These are phyloP conservation scores for Diaporthe ampelina DNA, from an alignment of 2,329 filamentous ascomycete genomes.

Conservation along the genomic window DNA sequence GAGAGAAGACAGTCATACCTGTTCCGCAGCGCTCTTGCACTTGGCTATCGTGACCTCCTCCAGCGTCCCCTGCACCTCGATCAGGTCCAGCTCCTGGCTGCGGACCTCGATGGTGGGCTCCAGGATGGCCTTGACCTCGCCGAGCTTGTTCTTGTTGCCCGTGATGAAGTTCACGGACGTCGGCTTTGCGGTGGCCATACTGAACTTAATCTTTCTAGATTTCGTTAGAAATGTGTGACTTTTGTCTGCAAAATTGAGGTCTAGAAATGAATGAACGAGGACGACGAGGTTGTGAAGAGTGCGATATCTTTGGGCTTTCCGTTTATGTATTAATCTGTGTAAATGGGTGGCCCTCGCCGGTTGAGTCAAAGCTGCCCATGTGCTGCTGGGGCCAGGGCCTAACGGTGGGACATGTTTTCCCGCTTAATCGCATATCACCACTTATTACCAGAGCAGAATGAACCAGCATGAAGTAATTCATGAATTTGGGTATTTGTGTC, in stretches of 20 bases:
- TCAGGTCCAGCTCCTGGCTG: slow-evolving; percentile 82
- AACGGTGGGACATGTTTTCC: background rate
- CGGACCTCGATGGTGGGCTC: slow-evolving; percentile 79
- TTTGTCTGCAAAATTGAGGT: background rate
- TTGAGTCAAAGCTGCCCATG: slow-evolving; percentile 19
- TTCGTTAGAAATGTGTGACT: background rate
- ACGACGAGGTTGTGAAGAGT: background rate
- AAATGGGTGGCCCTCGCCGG: background rate
- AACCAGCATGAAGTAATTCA: background rate
- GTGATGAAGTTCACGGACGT: slow-evolving; percentile 88
- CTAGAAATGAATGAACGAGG: background rate
- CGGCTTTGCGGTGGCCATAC: slow-evolving; percentile 63
- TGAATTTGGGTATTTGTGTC: background rate
- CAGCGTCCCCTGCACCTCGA: slow-evolving; percentile 92
- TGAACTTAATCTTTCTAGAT: slow-evolving; percentile 14
- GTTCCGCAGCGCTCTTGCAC: slow-evolving; percentile 83
- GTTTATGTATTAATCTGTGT: background rate
- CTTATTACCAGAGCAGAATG: background rate
- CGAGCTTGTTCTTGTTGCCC: slow-evolving; percentile 93
- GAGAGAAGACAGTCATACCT: slow-evolving; percentile 60
- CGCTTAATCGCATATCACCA: slow-evolving; percentile 33
- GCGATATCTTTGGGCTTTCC: background rate
- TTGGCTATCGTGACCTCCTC: slow-evolving; percentile 94
- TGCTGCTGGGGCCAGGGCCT: slow-evolving; percentile 12
- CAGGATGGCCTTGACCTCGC: slow-evolving; percentile 90